Conservation (phyloP, 129 eudicot genomes). For the Artemisia argyi region DNA sequence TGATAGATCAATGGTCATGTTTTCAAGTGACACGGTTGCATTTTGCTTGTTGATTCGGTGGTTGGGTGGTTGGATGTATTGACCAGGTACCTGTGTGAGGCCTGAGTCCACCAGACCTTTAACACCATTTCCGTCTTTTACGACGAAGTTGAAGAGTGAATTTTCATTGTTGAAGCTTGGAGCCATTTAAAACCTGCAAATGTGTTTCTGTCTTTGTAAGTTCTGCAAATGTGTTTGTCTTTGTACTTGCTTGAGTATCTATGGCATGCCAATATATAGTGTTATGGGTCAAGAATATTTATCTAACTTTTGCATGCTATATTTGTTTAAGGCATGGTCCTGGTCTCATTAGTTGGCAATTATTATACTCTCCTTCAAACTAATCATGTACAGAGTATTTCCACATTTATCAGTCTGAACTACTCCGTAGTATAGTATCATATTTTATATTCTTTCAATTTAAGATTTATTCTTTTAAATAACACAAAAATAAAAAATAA, state of each 20-base stretch:
- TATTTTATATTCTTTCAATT: background rate
- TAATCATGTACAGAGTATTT: background rate
- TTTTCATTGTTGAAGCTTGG: too few relatives aligned
- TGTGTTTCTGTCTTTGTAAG: background rate
- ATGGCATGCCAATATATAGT: slow-evolving; percentile 4
- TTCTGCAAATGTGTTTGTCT: too few relatives aligned
- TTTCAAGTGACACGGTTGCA: background rate
- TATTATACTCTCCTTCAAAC: background rate
- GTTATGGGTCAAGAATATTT: background rate
- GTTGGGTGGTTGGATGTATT: slow-evolving; percentile 40
- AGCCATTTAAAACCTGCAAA: too few relatives aligned
- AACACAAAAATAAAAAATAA: background rate
- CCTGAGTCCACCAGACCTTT: slow-evolving; percentile 52
- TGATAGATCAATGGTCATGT: slow-evolving; percentile 40
- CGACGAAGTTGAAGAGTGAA: too few relatives aligned
- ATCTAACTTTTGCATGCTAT: background rate
- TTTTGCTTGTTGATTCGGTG: slow-evolving; percentile 22
- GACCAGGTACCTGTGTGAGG: slow-evolving; percentile 25
- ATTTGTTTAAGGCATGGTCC: slow-evolving; percentile 6
- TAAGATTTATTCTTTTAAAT: background rate
- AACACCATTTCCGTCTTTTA: slow-evolving; percentile 36
- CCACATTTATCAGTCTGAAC: background rate
- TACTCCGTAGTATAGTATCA: too few relatives aligned
- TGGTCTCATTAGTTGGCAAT: slow-evolving; percentile 12
- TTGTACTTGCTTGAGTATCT: background rate